Percentiles rank a stretch among this genome's conserved stretches.
Conservation (phyloP, 2,329 filamentous ascomycete genomes). For the Rachicladosporium sp. region DNA sequence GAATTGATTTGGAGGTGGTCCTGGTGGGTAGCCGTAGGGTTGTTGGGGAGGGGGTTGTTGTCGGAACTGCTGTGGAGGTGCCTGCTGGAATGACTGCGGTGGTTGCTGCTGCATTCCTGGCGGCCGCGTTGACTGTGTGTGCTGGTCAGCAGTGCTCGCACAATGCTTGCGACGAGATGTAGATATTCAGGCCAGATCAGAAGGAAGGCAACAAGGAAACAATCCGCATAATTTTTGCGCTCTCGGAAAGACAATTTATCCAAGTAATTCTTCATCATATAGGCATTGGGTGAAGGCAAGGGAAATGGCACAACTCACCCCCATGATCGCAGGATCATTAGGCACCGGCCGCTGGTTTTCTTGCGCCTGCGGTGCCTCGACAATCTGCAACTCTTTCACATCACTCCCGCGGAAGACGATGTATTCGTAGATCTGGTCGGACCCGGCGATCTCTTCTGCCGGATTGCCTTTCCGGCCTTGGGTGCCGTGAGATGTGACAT, state of each 20-base stretch:
- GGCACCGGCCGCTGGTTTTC: slow-evolving; percentile 67
- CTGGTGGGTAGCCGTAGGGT: slow-evolving; percentile 28
- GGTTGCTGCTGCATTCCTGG: slow-evolving; percentile 22
- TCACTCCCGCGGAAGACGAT: slow-evolving; percentile 97
- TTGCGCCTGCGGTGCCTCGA: slow-evolving; percentile 57
- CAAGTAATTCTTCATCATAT: slow-evolving; percentile 85
- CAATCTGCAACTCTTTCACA: slow-evolving; percentile 93
- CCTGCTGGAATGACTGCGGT: slow-evolving; percentile 25
- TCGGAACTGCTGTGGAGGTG: slow-evolving; percentile 17
- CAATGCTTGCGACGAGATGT: neutral
- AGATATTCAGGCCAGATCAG: slow-evolving; percentile 45
- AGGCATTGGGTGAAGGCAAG: slow-evolving; percentile 18
- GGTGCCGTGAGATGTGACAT: slow-evolving; percentile 88
- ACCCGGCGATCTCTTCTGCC: slow-evolving; percentile 70
- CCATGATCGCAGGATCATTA: slow-evolving; percentile 91
- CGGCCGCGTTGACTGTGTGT: slow-evolving; percentile 16
- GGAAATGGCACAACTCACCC: slow-evolving; percentile 55
- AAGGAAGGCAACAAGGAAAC: slow-evolving; percentile 99
- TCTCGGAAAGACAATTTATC: slow-evolving; percentile 93
- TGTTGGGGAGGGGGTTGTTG: slow-evolving; percentile 29
- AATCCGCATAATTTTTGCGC: slow-evolving; percentile 92
- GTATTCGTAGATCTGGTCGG: slow-evolving; percentile 89
- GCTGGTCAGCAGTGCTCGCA: slow-evolving; percentile 4
- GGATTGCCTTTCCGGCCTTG: slow-evolving; percentile 74
- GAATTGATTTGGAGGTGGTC: slow-evolving; percentile 23